Conservation (phyloP, 768 basidiomycete genomes). For the Leccinum incarnatum region DNA sequence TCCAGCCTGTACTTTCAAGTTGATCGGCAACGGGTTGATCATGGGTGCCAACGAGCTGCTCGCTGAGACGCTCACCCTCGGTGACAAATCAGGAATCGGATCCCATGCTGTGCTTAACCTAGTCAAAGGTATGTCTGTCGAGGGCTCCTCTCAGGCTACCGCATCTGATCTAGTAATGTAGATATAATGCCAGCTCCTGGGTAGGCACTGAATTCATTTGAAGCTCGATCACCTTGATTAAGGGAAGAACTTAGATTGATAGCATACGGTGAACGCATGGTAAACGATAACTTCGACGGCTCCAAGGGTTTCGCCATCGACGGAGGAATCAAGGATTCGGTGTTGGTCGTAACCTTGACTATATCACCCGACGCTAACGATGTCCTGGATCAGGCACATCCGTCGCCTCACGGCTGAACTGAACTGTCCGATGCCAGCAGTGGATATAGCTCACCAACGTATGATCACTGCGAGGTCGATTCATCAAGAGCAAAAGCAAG, state of each 20-base stretch:
- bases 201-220: constrained; percentile 31
- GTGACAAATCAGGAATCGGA: constrained; percentile 80
- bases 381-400: constrained; percentile 48
- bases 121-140: constrained; percentile 49
- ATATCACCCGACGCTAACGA: constrained; percentile 3
- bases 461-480: constrained; percentile 76
- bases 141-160: background rate
- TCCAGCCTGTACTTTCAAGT: constrained; percentile 66
- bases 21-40: constrained; percentile 79
- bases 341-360: constrained; percentile 36
- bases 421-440: constrained; percentile 66
- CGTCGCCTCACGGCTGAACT: constrained; percentile 63
- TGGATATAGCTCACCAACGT: constrained; percentile 74
- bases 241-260: constrained; percentile 39
- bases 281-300: constrained; percentile 72
- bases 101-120: constrained; percentile 53
- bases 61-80: constrained; percentile 80
- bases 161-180: constrained; percentile 27
- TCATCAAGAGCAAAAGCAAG: constrained; percentile 46
- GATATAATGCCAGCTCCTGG: constrained; percentile 69
- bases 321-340: constrained; percentile 85
- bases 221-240: constrained; percentile 1
- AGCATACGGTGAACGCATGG: constrained; percentile 65
- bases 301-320: constrained; percentile 74
- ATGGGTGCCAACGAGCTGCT: constrained; percentile 76